phyloP scores from a whole-genome alignment of 176 grass and related monocot species.

The Pontederia crassipes region DNA sequence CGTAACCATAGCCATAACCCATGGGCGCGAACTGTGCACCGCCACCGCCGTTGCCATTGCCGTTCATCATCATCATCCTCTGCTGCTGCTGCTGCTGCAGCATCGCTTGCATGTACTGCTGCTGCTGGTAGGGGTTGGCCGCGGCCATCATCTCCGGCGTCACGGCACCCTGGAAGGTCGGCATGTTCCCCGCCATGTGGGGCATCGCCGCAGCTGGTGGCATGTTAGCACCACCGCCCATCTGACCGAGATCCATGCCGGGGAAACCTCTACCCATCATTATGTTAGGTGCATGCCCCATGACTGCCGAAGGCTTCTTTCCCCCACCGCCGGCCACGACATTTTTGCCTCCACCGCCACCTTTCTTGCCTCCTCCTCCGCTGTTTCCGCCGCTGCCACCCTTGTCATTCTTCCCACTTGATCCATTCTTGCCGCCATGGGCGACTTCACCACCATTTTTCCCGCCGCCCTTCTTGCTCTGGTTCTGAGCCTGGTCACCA shows the following conservation, averaged over 20 bases:
- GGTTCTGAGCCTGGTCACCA: neutral
- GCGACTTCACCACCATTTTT: neutral
- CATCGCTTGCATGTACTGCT: conserved; percentile 9
- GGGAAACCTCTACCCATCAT: neutral
- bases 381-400: conserved; percentile 2
- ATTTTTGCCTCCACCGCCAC: neutral
- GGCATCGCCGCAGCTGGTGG: neutral
- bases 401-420: neutral
- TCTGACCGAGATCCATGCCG: neutral
- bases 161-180: neutral
- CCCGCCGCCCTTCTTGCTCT: neutral
- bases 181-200: neutral
- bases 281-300: conserved; percentile 8
- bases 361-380: conserved; percentile 2
- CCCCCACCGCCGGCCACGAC: neutral
- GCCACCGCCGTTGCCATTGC: neutral
- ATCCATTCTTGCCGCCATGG: neutral
- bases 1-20: conserved; percentile 3
- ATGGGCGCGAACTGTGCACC: neutral
- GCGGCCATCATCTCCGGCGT: neutral
- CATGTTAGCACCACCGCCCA: conserved; percentile 1
- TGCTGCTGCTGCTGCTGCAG: conserved; percentile 6
- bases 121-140: conserved; percentile 10
- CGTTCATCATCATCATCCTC: conserved; percentile 22
- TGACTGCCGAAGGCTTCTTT: neutral